Percentiles rank a stretch among this genome's conserved stretches.
phyloP scores from a whole-genome alignment of 2,329 filamentous ascomycete species.

The Fusarium chaquense region DNA sequence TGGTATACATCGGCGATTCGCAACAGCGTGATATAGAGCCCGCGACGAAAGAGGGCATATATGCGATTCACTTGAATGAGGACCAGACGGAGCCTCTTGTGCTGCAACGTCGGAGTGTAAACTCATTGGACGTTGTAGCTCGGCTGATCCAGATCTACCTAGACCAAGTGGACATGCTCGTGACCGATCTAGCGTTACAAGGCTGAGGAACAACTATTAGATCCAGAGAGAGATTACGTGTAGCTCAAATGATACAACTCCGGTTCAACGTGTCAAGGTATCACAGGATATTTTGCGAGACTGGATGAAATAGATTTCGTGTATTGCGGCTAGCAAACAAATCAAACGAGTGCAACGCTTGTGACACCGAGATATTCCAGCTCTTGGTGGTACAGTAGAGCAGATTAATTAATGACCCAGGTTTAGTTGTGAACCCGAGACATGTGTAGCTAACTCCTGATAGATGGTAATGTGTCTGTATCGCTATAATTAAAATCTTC shows the following conservation, averaged over 20 bases:
- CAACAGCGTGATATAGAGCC: slow-evolving; percentile 48
- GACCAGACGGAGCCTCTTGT: slow-evolving; percentile 11
- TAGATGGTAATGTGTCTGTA: not conserved
- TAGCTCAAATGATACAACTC: slow-evolving; percentile 23
- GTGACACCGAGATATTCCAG: slow-evolving; percentile 17
- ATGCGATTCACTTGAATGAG: slow-evolving; percentile 46
- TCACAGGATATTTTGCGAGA: slow-evolving; percentile 14
- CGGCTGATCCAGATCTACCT: slow-evolving; percentile 5
- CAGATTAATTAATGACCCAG: not conserved
- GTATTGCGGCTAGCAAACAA: slow-evolving; percentile 26
- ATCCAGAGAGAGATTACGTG: not conserved
- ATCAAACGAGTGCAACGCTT: slow-evolving; percentile 9
- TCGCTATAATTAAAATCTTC: slow-evolving; percentile 4
- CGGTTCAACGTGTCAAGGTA: slow-evolving; percentile 29
- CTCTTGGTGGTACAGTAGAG: slow-evolving; percentile 6
- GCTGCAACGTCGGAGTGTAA: slow-evolving; percentile 21
- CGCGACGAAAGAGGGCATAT: slow-evolving; percentile 45
- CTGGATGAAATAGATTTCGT: not conserved
- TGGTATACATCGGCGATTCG: slow-evolving; percentile 50
- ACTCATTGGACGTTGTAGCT: slow-evolving; percentile 29
- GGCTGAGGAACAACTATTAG: slow-evolving; percentile 16
- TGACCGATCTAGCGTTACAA: slow-evolving; percentile 16
- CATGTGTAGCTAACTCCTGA: not conserved
- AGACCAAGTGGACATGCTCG: not conserved
- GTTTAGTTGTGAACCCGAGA: slow-evolving; percentile 6